A percentile compares a stretch with the other conserved stretches of the same genome.
phyloP scores from a whole-genome alignment of 2,329 filamentous ascomycete species.

The Epichloe gansuensis region DNA sequence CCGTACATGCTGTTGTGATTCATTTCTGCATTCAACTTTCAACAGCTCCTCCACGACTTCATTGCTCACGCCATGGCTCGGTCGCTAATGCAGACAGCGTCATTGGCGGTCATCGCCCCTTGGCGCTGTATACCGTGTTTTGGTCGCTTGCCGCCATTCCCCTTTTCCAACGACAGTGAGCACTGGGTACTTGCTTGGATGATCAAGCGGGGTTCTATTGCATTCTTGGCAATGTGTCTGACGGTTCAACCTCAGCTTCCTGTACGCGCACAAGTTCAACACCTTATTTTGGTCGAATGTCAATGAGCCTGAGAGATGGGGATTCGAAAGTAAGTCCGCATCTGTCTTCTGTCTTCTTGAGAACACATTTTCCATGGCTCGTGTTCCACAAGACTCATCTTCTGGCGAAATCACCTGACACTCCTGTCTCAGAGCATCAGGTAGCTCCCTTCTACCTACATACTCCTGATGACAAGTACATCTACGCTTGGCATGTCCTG shows the following conservation, averaged over 20 bases:
- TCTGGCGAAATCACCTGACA: neutral
- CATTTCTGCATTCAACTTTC: too few relatives aligned
- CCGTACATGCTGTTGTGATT: too few relatives aligned
- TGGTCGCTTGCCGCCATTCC: constrained; percentile 56
- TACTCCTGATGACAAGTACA: constrained; percentile 61
- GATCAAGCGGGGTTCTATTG: neutral
- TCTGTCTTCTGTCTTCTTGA: neutral
- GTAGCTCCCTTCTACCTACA: constrained; percentile 72
- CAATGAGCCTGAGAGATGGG: constrained; percentile 68
- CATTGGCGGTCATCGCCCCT: constrained; percentile 36
- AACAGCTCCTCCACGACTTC: neutral
- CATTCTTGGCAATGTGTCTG: neutral
- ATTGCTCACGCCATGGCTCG: constrained; percentile 5
- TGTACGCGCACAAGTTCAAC: constrained; percentile 76
- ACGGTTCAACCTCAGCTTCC: constrained; percentile 38
- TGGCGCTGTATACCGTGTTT: constrained; percentile 54
- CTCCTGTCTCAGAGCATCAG: constrained; percentile 53
- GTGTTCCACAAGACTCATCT: neutral
- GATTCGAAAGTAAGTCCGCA: constrained; percentile 57
- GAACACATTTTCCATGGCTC: neutral
- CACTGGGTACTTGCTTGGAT: neutral
- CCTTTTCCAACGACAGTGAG: constrained; percentile 70
- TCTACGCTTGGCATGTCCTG: constrained; percentile 87
- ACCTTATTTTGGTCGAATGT: constrained; percentile 60
- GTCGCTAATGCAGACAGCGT: constrained; percentile 20